Evolutionary conservation across 129 eudicot genomes (phyloP).

Genomic region (Daucus carota): DNA sequence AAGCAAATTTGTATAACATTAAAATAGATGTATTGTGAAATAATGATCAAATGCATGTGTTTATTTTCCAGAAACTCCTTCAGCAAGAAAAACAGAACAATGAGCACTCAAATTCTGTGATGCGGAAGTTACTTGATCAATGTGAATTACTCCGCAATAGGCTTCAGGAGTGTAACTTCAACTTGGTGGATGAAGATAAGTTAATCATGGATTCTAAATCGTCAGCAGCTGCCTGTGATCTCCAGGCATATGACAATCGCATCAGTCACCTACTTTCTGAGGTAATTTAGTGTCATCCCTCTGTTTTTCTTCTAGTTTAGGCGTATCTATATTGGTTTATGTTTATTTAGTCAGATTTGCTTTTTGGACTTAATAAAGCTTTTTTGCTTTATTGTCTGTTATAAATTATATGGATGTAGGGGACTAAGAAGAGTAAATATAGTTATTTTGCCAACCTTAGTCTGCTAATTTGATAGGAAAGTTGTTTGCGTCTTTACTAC

Average conservation of each 20-base stretch:
- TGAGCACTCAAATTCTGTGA: constrained; percentile 33
- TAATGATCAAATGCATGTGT: constrained; percentile 8
- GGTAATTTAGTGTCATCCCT: constrained; percentile 46
- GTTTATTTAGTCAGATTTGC: background rate
- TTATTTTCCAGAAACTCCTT: constrained; percentile 46
- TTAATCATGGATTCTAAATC: constrained; percentile 36
- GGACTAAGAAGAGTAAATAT: background rate
- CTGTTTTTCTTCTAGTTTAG: background rate
- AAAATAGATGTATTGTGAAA: background rate
- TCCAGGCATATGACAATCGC: constrained; percentile 47
- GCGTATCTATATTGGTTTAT: background rate
- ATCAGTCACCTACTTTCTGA: constrained; percentile 59
- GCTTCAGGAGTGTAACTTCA: constrained; percentile 62
- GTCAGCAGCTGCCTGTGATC: constrained; percentile 48
- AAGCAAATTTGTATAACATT: background rate
- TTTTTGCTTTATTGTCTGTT: no score
- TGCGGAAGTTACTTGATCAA: constrained; percentile 51
- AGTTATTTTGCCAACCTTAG: no score
- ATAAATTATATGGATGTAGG: background rate
- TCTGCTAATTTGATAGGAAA: no score
- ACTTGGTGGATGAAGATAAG: constrained; percentile 25
- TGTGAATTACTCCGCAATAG: constrained; percentile 54
- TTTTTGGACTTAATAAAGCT: no score
- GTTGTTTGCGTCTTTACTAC: no score
- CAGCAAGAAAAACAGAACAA: constrained; percentile 46